Conservation (phyloP, 148 eudicot genomes). For the Rhododendron ovatum region DNA sequence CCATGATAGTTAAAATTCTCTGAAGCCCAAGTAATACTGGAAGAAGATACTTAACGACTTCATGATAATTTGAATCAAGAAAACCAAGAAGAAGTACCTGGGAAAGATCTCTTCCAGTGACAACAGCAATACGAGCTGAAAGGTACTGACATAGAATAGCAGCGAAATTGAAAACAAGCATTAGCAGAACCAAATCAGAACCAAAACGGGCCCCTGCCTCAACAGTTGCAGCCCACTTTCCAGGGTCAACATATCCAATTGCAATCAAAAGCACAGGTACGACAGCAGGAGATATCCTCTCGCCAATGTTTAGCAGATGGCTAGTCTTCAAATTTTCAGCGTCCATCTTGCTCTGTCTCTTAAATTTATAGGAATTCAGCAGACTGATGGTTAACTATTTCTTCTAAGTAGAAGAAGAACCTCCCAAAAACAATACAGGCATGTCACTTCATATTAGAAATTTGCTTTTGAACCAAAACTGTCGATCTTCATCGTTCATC, state of each 20-base stretch:
- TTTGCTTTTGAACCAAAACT: background rate
- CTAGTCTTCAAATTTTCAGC: slow-evolving; percentile 17
- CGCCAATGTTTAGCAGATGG: slow-evolving; percentile 20
- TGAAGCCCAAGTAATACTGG: too few relatives aligned
- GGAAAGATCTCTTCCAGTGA: slow-evolving; percentile 75
- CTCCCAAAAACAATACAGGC: slow-evolving; percentile 4
- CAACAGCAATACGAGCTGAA: slow-evolving; percentile 59
- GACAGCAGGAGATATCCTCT: slow-evolving; percentile 46
- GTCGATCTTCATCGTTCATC: background rate
- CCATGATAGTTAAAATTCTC: too few relatives aligned
- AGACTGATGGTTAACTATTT: background rate
- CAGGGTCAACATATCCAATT: slow-evolving; percentile 79
- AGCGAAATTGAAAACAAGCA: slow-evolving; percentile 57
- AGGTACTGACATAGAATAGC: slow-evolving; percentile 78
- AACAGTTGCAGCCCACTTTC: slow-evolving; percentile 78
- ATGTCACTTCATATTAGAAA: background rate
- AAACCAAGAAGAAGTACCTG: slow-evolving; percentile 42
- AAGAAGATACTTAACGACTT: too few relatives aligned
- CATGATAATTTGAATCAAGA: background rate
- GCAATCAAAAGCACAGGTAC: slow-evolving; percentile 62
- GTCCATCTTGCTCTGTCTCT: slow-evolving; percentile 34
- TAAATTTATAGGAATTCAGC: background rate
- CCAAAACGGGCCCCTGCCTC: slow-evolving; percentile 93
- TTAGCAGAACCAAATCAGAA: slow-evolving; percentile 43
- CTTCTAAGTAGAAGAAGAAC: slow-evolving; percentile 3